Conservation (phyloP, 495 filamentous ascomycete species). For the Xeromyces bisporus region DNA sequence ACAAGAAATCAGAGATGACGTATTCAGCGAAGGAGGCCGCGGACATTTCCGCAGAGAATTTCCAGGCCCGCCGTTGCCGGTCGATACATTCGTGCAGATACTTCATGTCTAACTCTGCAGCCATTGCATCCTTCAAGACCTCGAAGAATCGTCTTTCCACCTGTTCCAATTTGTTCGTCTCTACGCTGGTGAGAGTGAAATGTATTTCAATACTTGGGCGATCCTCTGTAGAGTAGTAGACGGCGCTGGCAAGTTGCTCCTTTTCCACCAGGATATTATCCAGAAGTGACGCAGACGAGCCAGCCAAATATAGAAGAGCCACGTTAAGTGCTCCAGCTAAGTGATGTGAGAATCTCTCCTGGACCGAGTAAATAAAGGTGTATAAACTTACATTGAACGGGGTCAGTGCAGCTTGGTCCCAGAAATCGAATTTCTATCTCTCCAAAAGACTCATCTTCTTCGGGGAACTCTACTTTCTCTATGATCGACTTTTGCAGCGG, state of each 20-base stretch:
- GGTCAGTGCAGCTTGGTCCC: conserved; percentile 61
- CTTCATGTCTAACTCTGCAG: conserved; percentile 66
- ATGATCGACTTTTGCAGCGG: conserved; percentile 48
- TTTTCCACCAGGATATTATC: conserved; percentile 89
- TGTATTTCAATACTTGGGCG: conserved; percentile 70
- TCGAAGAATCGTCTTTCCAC: conserved; percentile 79
- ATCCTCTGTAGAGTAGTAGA: conserved; percentile 56
- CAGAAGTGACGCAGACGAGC: conserved; percentile 79
- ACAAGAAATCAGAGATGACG: conserved; percentile 82
- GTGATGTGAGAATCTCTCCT: conserved; percentile 5
- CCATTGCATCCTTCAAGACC: conserved; percentile 60
- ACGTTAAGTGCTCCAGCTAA: conserved; percentile 54
- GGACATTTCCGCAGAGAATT: conserved; percentile 60
- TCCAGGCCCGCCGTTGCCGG: conserved; percentile 59
- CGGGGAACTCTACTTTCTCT: conserved; percentile 77
- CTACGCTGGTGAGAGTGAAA: conserved; percentile 69
- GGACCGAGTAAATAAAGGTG: not conserved
- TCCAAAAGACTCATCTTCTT: conserved; percentile 86
- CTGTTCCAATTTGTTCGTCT: conserved; percentile 62
- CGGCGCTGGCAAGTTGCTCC: conserved; percentile 73
- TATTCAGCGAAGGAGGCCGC: conserved; percentile 59
- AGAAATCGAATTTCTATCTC: conserved; percentile 73
- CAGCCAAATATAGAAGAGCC: conserved; percentile 67
- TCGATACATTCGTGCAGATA: conserved; percentile 77
- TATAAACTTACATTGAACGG: conserved; percentile 28